Evolutionary conservation across 176 grass and related monocot genomes (phyloP), one percentile per base, ranked within the genome.

Genomic region (Phyllostachys edulis): DNA sequence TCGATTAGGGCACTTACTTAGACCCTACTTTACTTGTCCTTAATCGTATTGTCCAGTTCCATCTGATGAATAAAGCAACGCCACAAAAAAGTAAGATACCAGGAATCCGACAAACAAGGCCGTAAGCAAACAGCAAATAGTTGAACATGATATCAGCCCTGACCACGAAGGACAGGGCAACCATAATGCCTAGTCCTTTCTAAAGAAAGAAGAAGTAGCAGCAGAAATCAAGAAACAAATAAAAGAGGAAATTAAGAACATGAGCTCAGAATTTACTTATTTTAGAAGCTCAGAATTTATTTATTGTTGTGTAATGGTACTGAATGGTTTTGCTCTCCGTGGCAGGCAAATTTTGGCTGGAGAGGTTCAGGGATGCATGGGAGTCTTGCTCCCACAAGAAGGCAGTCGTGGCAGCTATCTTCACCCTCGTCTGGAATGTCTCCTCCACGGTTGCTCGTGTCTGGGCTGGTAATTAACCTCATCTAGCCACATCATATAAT

Each of bases 301-400:
- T 29, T 10, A 14, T 21, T 34, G 42, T 27, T 38, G 63, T 14
- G 13, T n/a, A 49, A 36, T n/a, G 32, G 34, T 49, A 65, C 60
- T 47, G 23, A 68, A 67, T 46, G 38, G 18, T 0, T 82, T 71
- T 77, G 0, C 6, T 73, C 59, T 23, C 21, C 8, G 27, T 63
- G 26, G 12, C 50, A 99, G 97, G 93, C 1, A 94, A 57, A 61
- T 96, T 96, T 85, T 99, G 97, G 97, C 78, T 94, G 57, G 91
- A 96, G 86, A 96, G 97, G 39, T 73, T 96, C 63, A 91, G 91
- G 56, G 97, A 96, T 87, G 93, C 85, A 24, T 99, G 96, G 96
- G 93, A 99, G 50, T 87, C 91, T 17, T 99, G 96, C 71, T 89
- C 85, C 40, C 96, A 96, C 91, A 99, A 99, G 89, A 99, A 96